phyloP scores from a whole-genome alignment of 2,329 filamentous ascomycete genomes.

The Talaromyces sp. region DNA sequence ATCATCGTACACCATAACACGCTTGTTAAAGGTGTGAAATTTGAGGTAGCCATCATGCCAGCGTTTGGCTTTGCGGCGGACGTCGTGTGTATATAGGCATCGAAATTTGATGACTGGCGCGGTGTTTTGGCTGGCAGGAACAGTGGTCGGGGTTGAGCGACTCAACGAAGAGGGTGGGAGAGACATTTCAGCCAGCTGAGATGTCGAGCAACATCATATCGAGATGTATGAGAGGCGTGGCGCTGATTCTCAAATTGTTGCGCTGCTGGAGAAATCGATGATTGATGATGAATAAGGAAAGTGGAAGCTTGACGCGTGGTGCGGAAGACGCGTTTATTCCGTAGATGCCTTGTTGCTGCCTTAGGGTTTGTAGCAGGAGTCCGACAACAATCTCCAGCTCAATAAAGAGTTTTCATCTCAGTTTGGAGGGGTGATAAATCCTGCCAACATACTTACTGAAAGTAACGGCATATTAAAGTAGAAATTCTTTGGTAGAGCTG shows the following conservation, averaged over 20 bases:
- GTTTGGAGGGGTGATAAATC: background rate
- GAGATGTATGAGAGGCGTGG: background rate
- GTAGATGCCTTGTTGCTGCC: background rate
- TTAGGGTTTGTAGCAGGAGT: background rate
- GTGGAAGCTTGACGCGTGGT: background rate
- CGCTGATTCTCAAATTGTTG: background rate
- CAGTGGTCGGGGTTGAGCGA: slow-evolving; percentile 32
- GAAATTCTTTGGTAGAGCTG: background rate
- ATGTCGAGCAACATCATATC: background rate
- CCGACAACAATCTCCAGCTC: background rate
- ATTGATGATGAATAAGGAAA: background rate
- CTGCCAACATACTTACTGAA: too few species aligned
- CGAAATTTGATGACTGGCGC: slow-evolving; percentile 76
- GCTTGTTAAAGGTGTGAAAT: slow-evolving; percentile 87
- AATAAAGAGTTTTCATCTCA: background rate
- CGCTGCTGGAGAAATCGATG: background rate
- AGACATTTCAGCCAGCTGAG: slow-evolving; percentile 21
- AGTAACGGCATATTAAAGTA: too few species aligned
- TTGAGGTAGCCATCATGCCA: slow-evolving; percentile 91
- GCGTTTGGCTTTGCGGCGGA: slow-evolving; percentile 80
- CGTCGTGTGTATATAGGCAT: slow-evolving; percentile 83
- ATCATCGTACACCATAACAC: slow-evolving; percentile 86
- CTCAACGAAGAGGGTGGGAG: slow-evolving; percentile 24
- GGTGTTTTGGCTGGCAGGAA: slow-evolving; percentile 58
- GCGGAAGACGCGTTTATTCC: background rate